Conservation (phyloP, 2,329 filamentous ascomycete species). For the Amauroascus verrucosus region DNA sequence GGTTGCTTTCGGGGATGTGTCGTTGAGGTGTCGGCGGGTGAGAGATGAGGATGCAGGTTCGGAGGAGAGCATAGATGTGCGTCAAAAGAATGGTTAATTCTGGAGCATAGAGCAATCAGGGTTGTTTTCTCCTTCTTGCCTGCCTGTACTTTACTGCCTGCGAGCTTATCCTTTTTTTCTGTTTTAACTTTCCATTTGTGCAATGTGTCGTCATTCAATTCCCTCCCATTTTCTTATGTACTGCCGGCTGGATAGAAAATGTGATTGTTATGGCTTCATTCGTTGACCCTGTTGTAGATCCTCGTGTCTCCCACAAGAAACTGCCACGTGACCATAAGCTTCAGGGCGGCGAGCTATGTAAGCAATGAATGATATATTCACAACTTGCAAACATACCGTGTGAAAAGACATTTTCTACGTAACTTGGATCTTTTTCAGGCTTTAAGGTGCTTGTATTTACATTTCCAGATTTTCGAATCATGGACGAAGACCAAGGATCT, state of each 20-base stretch:
- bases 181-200: constrained; percentile 16
- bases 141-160: constrained; percentile 43
- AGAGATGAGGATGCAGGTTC: constrained; percentile 17
- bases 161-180: constrained; percentile 26
- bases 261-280: constrained; percentile 10
- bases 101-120: constrained; percentile 34
- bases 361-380: too few relatives aligned
- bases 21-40: constrained; percentile 18
- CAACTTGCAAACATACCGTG: too few relatives aligned
- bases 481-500: background rate
- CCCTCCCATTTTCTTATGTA: constrained; percentile 11
- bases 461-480: background rate
- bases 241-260: constrained; percentile 15
- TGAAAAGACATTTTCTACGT: too few relatives aligned
- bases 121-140: constrained; percentile 35
- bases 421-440: background rate
- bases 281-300: background rate
- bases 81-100: constrained; percentile 33
- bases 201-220: constrained; percentile 17
- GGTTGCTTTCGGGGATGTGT: constrained; percentile 28
- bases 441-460: too few relatives aligned
- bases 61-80: constrained; percentile 25
- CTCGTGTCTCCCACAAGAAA: background rate
- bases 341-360: background rate
- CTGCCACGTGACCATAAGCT: background rate